Percentiles rank a stretch among this genome's conserved stretches.
Conservation (phyloP, 768 basidiomycete species). For the Hygrocybe punicea region DNA sequence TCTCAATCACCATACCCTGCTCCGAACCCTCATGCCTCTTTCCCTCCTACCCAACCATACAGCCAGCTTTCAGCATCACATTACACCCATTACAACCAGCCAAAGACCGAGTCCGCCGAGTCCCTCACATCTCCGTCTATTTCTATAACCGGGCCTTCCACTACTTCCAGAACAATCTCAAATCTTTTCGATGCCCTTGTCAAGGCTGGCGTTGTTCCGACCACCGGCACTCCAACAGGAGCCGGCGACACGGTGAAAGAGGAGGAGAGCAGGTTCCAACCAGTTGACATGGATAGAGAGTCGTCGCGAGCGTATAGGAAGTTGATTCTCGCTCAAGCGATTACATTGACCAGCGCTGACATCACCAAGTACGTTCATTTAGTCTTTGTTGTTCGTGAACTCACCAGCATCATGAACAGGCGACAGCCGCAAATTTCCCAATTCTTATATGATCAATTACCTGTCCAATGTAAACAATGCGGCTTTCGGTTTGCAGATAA, state of each 20-base stretch:
- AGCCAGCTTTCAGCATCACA: conserved; percentile 23
- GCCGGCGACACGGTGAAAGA: conserved; percentile 44
- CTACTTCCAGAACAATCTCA: conserved; percentile 39
- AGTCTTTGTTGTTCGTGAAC: not conserved
- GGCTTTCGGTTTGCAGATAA: conserved; percentile 81
- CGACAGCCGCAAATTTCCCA: conserved; percentile 57
- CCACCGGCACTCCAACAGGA: conserved; percentile 49
- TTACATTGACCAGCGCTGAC: conserved; percentile 65
- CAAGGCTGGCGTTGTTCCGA: conserved; percentile 74
- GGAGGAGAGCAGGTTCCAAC: conserved; percentile 32
- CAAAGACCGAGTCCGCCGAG: not conserved
- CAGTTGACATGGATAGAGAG: conserved; percentile 44
- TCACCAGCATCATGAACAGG: conserved; percentile 33
- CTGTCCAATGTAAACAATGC: conserved; percentile 90
- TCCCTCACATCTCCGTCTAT: not conserved
- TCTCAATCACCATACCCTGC: not conserved
- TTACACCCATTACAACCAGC: not conserved
- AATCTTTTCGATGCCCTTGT: conserved; percentile 65
- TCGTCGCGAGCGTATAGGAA: conserved; percentile 57
- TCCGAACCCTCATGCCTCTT: not conserved
- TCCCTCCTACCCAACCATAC: conserved; percentile 24
- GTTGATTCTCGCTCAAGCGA: conserved; percentile 53
- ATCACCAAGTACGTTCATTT: conserved; percentile 56
- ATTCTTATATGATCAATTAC: conserved; percentile 71
- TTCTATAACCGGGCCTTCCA: conserved; percentile 24